A percentile compares a stretch with the other conserved stretches of the same genome.
Conservation (phyloP, 768 basidiomycete genomes). For the Dictyophora rubrovolvata region DNA sequence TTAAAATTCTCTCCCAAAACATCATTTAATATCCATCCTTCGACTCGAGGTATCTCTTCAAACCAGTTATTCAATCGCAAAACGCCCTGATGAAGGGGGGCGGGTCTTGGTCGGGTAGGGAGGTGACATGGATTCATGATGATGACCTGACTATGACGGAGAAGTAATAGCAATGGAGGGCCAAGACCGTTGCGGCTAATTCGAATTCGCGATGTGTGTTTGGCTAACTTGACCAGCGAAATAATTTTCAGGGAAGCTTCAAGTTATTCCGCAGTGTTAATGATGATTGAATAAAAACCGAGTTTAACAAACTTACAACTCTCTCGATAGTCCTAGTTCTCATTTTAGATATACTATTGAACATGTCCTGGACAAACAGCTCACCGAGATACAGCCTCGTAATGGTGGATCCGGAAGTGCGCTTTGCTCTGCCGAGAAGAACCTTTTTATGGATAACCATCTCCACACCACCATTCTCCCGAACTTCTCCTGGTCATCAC, state of each 20-base stretch:
- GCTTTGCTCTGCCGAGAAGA: conserved; percentile 39
- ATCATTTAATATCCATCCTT: conserved; percentile 6
- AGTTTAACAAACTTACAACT: conserved; percentile 41
- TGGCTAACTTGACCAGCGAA: conserved; percentile 35
- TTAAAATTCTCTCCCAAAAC: conserved; percentile 1
- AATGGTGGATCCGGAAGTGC: conserved; percentile 26
- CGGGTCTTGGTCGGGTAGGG: background rate
- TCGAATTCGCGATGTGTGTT: conserved; percentile 26
- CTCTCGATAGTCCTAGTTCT: conserved; percentile 59
- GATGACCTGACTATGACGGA: conserved; percentile 28
- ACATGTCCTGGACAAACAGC: conserved; percentile 15
- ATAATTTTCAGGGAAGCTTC: conserved; percentile 60
- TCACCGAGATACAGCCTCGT: conserved; percentile 52
- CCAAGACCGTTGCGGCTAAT: conserved; percentile 33
- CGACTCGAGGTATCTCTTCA: background rate
- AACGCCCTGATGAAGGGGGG: background rate
- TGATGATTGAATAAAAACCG: background rate
- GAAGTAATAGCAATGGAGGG: conserved; percentile 44
- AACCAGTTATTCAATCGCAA: background rate
- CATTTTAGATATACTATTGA: background rate
- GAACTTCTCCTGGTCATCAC: conserved; percentile 19
- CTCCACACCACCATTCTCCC: conserved; percentile 54
- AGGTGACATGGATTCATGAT: conserved; percentile 5
- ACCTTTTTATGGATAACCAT: conserved; percentile 58
- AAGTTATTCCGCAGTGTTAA: background rate